Conservation (phyloP, 805 yeast genomes). For the Barnettozyma populi region DNA sequence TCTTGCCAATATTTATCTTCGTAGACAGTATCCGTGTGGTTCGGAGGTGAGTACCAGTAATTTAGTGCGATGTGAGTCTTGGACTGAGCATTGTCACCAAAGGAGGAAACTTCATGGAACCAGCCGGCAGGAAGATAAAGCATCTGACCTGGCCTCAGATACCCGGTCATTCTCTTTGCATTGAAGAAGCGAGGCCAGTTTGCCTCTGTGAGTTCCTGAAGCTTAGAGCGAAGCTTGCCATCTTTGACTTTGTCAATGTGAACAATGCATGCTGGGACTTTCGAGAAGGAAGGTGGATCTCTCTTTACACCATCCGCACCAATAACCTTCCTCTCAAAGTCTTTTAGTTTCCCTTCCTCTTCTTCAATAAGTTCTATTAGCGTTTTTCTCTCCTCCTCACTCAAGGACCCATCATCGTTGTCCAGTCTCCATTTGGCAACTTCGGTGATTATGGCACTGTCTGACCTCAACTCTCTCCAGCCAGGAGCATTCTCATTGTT, state of each 20-base stretch:
- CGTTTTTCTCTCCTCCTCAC: constrained; percentile 18
- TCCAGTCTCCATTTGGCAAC: constrained; percentile 40
- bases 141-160: constrained; percentile 59
- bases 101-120: constrained; percentile 78
- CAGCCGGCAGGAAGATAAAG: constrained; percentile 71
- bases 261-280: constrained; percentile 55
- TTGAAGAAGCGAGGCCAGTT: constrained; percentile 45
- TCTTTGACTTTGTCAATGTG: constrained; percentile 52
- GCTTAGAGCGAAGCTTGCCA: constrained; percentile 17
- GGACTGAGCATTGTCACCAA: constrained; percentile 31
- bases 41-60: constrained; percentile 73
- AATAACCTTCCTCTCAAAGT: constrained; percentile 17
- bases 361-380: constrained; percentile 25
- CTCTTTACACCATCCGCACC: constrained; percentile 16
- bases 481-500: constrained; percentile 47
- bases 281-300: constrained; percentile 69
- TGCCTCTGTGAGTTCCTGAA: constrained; percentile 33
- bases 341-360: constrained; percentile 22
- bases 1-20: constrained; percentile 47
- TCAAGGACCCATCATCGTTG: constrained; percentile 22
- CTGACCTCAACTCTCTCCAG: constrained; percentile 60
- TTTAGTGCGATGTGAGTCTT: constrained; percentile 56
- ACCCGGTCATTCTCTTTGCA: constrained; percentile 39
- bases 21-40: constrained; percentile 34
- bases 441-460: constrained; percentile 53